phyloP scores from a whole-genome alignment of 2,329 filamentous ascomycete genomes.

The Coccinonectria pachysandricola region DNA sequence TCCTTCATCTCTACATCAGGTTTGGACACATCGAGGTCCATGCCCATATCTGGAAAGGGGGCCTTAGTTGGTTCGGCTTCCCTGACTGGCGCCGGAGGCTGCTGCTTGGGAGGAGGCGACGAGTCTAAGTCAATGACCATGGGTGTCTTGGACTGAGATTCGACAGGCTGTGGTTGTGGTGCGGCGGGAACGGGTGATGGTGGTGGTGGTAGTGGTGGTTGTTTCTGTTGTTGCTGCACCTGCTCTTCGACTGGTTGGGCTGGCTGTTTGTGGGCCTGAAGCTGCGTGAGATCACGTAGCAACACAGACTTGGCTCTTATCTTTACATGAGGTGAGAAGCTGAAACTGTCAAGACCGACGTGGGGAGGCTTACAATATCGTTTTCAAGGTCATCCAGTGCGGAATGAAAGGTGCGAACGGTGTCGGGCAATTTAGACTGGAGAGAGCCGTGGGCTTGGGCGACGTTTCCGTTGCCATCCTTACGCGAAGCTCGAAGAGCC shows the following conservation, averaged over 20 bases:
- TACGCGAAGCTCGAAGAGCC: constrained; percentile 38
- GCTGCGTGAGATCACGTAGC: constrained; percentile 39
- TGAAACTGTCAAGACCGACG: background rate
- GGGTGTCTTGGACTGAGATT: constrained; percentile 26
- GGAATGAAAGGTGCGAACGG: constrained; percentile 38
- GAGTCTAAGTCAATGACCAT: constrained; percentile 28
- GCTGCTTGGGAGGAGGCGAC: constrained; percentile 20
- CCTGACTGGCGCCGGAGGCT: constrained; percentile 26
- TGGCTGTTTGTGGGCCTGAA: constrained; percentile 20
- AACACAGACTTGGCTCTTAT: constrained; percentile 44
- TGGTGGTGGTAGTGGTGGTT: constrained; percentile 6
- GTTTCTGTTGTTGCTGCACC: constrained; percentile 3
- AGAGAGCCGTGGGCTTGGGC: constrained; percentile 21
- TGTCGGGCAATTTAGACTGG: constrained; percentile 35
- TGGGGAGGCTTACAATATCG: constrained; percentile 39
- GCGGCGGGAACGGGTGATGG: too few relatives aligned
- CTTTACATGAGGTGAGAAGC: constrained; percentile 15
- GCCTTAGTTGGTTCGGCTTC: constrained; percentile 34
- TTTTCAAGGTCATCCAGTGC: constrained; percentile 46
- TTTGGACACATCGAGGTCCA: constrained; percentile 28
- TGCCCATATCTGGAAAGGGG: constrained; percentile 47
- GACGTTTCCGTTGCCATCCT: constrained; percentile 32
- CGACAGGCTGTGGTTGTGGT: constrained; percentile 23
- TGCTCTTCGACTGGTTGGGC: constrained; percentile 12
- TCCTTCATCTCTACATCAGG: constrained; percentile 12